Evolutionary conservation across 208 protist species (phyloP).

Genomic region (Lotmaria passim): DNA sequence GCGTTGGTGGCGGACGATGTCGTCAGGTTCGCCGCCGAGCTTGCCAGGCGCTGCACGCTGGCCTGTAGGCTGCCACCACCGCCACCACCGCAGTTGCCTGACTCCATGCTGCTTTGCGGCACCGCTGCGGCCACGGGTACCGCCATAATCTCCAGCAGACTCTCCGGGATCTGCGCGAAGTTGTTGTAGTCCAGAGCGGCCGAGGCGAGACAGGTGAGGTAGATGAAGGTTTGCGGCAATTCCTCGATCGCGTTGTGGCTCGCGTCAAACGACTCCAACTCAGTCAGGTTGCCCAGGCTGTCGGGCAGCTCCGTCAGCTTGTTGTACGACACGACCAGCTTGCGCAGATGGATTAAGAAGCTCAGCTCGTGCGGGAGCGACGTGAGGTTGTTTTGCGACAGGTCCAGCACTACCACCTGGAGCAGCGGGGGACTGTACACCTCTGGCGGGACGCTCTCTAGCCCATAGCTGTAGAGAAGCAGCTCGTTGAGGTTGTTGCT

Average conservation of each 20-base stretch:
- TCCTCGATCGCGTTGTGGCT: slow-evolving; percentile 78
- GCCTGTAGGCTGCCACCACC: slow-evolving; percentile 2
- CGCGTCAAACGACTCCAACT: slow-evolving; percentile 75
- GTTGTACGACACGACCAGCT: slow-evolving; percentile 84
- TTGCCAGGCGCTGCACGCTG: slow-evolving; percentile 14
- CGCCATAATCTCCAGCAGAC: slow-evolving; percentile 63
- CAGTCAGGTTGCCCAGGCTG: slow-evolving; percentile 64
- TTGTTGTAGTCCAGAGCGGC: slow-evolving; percentile 87
- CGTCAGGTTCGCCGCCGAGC: slow-evolving; percentile 15
- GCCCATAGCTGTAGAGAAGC: slow-evolving; percentile 72
- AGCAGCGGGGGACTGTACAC: slow-evolving; percentile 75
- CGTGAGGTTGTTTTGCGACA: slow-evolving; percentile 77
- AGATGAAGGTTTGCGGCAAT: slow-evolving; percentile 77
- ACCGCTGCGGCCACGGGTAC: background rate
- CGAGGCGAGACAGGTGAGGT: slow-evolving; percentile 51
- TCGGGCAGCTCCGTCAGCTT: slow-evolving; percentile 73
- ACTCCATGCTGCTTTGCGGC: slow-evolving; percentile 5
- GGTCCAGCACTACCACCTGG: slow-evolving; percentile 67
- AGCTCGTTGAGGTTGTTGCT: slow-evolving; percentile 51
- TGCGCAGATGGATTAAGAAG: slow-evolving; percentile 63
- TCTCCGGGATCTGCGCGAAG: slow-evolving; percentile 69
- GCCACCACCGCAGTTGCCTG: background rate
- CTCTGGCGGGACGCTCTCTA: slow-evolving; percentile 66
- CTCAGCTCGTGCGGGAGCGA: slow-evolving; percentile 75
- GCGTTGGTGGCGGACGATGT: slow-evolving; percentile 15